Percentiles rank a stretch among this genome's conserved stretches.
Evolutionary conservation across 2,329 filamentous ascomycete genomes (phyloP).

Genomic region (Chaetomium strumarium): DNA sequence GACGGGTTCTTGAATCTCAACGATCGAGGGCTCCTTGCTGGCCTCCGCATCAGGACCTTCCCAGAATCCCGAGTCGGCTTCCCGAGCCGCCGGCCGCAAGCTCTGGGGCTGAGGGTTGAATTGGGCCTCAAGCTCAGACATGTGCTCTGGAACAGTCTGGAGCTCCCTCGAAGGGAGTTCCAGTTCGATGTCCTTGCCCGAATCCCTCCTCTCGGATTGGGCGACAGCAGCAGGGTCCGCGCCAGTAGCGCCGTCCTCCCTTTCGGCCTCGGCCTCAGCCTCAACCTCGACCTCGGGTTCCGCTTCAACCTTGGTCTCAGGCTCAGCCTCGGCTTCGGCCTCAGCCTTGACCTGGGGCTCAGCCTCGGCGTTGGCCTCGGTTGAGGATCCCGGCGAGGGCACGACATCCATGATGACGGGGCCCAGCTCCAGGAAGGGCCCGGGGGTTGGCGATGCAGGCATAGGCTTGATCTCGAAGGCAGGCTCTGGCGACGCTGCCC

Average conservation of each 20-base stretch:
- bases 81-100: conserved; percentile 4
- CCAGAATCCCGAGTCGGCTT: conserved; percentile 25
- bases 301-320: background rate
- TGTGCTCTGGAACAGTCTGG: conserved; percentile 6
- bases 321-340: conserved; percentile 1
- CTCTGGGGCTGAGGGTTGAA: background rate
- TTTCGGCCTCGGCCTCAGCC: conserved; percentile 5
- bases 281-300: conserved; percentile 2
- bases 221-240: background rate
- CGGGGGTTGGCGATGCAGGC: background rate
- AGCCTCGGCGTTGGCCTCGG: background rate
- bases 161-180: conserved; percentile 10
- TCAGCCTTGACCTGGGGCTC: conserved; percentile 6
- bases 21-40: conserved; percentile 12
- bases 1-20: conserved; percentile 17
- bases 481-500: conserved; percentile 4
- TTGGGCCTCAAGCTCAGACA: conserved; percentile 9
- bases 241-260: background rate
- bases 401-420: conserved; percentile 13
- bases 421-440: conserved; percentile 1
- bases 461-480: conserved; percentile 5
- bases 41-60: conserved; percentile 17
- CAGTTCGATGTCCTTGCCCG: conserved; percentile 18
- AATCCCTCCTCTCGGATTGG: conserved; percentile 17
- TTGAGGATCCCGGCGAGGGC: conserved; percentile 7